Evolutionary conservation across 768 basidiomycete species (phyloP).

Genomic region (Pleurotus djamor): DNA sequence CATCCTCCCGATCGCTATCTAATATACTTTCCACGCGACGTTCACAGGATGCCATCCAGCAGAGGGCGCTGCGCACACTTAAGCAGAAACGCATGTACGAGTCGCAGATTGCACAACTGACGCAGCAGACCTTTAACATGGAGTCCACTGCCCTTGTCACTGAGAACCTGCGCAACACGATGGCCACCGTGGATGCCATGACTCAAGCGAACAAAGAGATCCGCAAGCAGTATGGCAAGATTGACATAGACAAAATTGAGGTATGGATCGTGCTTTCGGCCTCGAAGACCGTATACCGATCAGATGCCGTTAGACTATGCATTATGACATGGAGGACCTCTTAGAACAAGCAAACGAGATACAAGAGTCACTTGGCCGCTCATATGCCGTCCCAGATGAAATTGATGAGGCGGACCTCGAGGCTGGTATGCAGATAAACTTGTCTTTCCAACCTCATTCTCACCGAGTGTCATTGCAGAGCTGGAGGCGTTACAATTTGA

Average conservation of each 20-base stretch:
- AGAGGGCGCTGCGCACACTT: slow-evolving; percentile 89
- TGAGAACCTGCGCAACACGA: slow-evolving; percentile 98
- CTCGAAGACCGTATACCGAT: background rate
- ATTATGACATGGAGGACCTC: slow-evolving; percentile 98
- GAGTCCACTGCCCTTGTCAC: slow-evolving; percentile 93
- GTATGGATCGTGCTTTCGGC: slow-evolving; percentile 38
- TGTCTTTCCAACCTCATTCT: background rate
- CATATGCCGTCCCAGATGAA: slow-evolving; percentile 96
- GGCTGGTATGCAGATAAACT: slow-evolving; percentile 61
- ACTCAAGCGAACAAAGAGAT: slow-evolving; percentile 94
- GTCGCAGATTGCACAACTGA: slow-evolving; percentile 82
- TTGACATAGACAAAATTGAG: slow-evolving; percentile 98
- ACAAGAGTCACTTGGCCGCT: slow-evolving; percentile 89
- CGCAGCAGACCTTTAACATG: slow-evolving; percentile 98
- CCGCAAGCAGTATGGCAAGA: slow-evolving; percentile 94
- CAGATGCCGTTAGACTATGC: slow-evolving; percentile 63
- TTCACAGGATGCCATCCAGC: slow-evolving; percentile 81
- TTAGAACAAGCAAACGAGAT: slow-evolving; percentile 98
- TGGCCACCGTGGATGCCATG: slow-evolving; percentile 99
- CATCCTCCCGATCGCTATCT: slow-evolving; percentile 1
- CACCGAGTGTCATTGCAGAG: slow-evolving; percentile 47
- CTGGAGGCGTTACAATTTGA: slow-evolving; percentile 92
- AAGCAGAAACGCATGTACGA: slow-evolving; percentile 99
- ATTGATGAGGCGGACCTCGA: slow-evolving; percentile 97
- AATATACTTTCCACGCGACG: background rate